Percentiles rank a stretch among this genome's conserved stretches.
Evolutionary conservation across 768 basidiomycete species (phyloP).

Genomic region (Dentipellis fragilis): DNA sequence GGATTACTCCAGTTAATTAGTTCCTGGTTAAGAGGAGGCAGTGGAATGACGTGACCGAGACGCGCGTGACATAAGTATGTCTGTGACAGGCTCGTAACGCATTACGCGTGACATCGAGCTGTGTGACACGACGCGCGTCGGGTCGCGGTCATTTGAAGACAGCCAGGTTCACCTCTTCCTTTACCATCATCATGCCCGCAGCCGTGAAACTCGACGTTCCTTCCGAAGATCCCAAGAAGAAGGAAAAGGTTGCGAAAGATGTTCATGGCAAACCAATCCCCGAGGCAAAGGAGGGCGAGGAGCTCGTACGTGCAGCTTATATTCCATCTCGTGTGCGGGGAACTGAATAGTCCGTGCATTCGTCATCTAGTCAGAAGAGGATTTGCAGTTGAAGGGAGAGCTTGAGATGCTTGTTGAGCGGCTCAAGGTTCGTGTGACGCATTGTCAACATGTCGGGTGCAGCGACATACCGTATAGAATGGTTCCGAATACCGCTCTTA

Average conservation of each 20-base stretch:
- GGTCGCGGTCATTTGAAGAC: neutral
- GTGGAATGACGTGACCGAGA: too few relatives aligned
- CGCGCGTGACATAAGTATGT: neutral
- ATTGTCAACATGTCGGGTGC: too few relatives aligned
- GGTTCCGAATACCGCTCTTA: too few relatives aligned
- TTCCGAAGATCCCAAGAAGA: conserved; percentile 70
- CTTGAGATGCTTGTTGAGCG: conserved; percentile 96
- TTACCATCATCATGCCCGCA: conserved; percentile 46
- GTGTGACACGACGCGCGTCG: conserved; percentile 10
- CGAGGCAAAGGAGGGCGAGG: conserved; percentile 45
- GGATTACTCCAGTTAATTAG: too few relatives aligned
- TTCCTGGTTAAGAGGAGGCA: too few relatives aligned
- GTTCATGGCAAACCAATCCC: conserved; percentile 28
- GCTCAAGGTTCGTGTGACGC: conserved; percentile 52
- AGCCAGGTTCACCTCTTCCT: conserved; percentile 1
- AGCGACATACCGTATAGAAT: neutral
- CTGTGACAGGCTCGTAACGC: neutral
- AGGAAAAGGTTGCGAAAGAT: conserved; percentile 42
- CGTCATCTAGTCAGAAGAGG: conserved; percentile 76
- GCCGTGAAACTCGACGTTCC: conserved; percentile 53
- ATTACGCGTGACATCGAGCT: conserved; percentile 5
- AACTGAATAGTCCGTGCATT: neutral
- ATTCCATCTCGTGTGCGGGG: neutral
- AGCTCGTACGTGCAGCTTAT: conserved; percentile 53
- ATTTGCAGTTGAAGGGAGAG: conserved; percentile 85